Evolutionary conservation across 1,139 yeast genomes (phyloP).

Genomic region (Kurtzmaniella quercitrusa): DNA sequence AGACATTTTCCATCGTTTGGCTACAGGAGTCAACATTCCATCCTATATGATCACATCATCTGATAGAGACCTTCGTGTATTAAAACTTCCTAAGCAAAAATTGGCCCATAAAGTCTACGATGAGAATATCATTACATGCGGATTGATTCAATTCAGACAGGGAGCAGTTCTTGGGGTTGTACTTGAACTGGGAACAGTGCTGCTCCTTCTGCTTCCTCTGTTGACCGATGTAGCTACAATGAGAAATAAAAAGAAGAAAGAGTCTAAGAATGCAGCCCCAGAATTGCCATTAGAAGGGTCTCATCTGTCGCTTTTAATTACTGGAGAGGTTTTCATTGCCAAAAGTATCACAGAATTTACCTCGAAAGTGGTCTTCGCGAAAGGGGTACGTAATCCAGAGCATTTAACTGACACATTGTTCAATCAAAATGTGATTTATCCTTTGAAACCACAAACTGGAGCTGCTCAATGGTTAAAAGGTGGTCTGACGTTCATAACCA

Average conservation of each 20-base stretch:
- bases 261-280: not conserved
- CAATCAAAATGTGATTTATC: constrained; percentile 58
- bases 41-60: constrained; percentile 63
- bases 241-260: constrained; percentile 22
- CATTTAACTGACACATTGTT: constrained; percentile 49
- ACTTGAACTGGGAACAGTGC: constrained; percentile 35
- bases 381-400: constrained; percentile 26
- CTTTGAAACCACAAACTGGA: constrained; percentile 76
- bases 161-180: constrained; percentile 37
- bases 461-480: constrained; percentile 89
- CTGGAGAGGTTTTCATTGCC: constrained; percentile 73
- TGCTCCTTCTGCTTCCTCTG: constrained; percentile 36
- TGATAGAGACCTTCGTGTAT: constrained; percentile 57
- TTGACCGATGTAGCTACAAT: constrained; percentile 35
- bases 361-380: constrained; percentile 31
- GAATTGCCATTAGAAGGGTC: not conserved
- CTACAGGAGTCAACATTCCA: constrained; percentile 58
- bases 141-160: constrained; percentile 25
- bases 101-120: constrained; percentile 63
- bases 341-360: constrained; percentile 53
- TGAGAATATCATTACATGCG: constrained; percentile 53
- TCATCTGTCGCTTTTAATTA: constrained; percentile 42
- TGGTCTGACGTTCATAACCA: constrained; percentile 48
- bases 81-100: constrained; percentile 57
- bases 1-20: constrained; percentile 54